Conservation (phyloP, 2,329 filamentous ascomycete species). For the Pseudogymnoascus destructans region DNA sequence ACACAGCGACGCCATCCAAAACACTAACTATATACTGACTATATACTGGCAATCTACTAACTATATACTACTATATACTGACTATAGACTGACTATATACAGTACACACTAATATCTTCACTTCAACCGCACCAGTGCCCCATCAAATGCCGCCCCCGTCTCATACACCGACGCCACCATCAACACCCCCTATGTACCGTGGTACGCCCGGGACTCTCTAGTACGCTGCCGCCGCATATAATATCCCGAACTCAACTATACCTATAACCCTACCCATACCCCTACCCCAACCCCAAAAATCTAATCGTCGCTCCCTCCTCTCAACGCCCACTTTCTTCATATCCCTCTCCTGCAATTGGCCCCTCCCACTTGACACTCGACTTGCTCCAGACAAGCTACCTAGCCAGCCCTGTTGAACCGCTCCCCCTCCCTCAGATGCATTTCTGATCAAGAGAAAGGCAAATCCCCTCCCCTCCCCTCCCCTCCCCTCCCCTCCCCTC, state of each 20-base stretch:
- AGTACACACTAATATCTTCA: too few relatives aligned
- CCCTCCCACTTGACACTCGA: constrained; percentile 1
- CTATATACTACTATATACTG: too few relatives aligned
- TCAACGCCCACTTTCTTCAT: constrained; percentile 1
- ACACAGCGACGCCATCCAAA: neutral
- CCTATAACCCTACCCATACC: too few relatives aligned
- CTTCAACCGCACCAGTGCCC: too few relatives aligned
- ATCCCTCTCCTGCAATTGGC: neutral
- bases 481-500: neutral
- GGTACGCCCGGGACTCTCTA: neutral
- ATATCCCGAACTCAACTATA: constrained; percentile 2
- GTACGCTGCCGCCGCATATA: neutral
- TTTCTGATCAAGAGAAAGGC: neutral
- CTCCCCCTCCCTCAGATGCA: neutral
- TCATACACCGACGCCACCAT: neutral
- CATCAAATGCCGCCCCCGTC: neutral
- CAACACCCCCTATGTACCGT: neutral
- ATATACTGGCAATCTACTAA: too few relatives aligned
- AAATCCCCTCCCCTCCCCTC: too few relatives aligned
- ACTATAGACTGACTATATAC: too few relatives aligned
- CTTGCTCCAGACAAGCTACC: neutral
- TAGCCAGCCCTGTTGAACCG: constrained; percentile 1
- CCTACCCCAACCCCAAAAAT: neutral
- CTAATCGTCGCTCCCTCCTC: neutral
- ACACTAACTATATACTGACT: neutral